phyloP scores from a whole-genome alignment of 2,329 filamentous ascomycete genomes.

The Metarhizium rileyi region DNA sequence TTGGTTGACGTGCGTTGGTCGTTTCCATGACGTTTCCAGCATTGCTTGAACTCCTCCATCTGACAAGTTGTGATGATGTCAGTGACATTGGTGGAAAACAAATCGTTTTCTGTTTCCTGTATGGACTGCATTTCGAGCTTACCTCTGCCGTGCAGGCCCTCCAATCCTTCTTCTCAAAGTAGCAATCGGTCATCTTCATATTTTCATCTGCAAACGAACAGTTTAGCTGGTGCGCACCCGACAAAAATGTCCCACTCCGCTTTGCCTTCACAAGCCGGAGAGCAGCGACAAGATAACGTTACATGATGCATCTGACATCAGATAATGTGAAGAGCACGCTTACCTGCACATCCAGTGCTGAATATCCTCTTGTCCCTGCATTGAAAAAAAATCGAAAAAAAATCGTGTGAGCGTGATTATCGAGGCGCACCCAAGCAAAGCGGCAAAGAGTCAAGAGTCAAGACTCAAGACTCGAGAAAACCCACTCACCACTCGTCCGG shows the following conservation, averaged over 20 bases:
- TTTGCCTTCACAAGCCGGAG: neutral
- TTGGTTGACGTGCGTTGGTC: constrained; percentile 71
- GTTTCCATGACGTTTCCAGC: constrained; percentile 88
- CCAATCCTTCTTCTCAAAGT: constrained; percentile 95
- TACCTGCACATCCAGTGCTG: constrained; percentile 89
- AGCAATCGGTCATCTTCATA: constrained; percentile 84
- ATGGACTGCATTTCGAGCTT: constrained; percentile 25
- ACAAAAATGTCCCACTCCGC: neutral
- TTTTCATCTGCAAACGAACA: constrained; percentile 60
- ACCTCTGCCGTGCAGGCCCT: constrained; percentile 81
- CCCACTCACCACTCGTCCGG: constrained; percentile 83
- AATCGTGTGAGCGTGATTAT: constrained; percentile 4
- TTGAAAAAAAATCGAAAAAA: too few species aligned
- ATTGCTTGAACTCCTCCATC: constrained; percentile 85
- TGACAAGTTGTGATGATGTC: constrained; percentile 26
- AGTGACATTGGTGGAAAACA: neutral
- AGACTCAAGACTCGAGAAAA: constrained; percentile 1
- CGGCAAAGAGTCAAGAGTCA: constrained; percentile 7
- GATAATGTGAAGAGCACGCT: constrained; percentile 11
- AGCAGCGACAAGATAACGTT: neutral
- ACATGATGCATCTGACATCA: too few species aligned
- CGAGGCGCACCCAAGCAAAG: constrained; percentile 15
- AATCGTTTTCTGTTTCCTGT: neutral
- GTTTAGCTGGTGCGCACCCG: neutral
- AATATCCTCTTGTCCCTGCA: constrained; percentile 93